A percentile compares a stretch with the other conserved stretches of the same genome.
Evolutionary conservation across 108 stramenopile genomes (phyloP).

Genomic region (Schizochytrium sp.): DNA sequence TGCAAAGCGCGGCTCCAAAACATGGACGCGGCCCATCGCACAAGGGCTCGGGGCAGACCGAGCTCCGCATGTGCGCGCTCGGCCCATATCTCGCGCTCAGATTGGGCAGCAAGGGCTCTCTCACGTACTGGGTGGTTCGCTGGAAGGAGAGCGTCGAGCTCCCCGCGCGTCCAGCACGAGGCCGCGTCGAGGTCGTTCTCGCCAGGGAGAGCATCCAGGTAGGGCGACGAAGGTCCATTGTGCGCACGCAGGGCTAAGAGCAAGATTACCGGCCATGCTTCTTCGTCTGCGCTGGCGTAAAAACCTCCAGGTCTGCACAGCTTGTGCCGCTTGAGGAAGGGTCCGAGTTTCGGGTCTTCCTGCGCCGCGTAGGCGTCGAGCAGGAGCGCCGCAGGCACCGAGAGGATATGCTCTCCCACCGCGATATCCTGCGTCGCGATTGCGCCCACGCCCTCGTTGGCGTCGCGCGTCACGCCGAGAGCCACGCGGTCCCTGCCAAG

Average conservation of each 20-base stretch:
- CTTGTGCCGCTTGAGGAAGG: background rate
- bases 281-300: background rate
- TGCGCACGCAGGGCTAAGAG: background rate
- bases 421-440: background rate
- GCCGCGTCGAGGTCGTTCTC: background rate
- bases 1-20: background rate
- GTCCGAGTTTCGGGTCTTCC: background rate
- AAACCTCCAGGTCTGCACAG: background rate
- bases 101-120: background rate
- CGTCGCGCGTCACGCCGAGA: background rate
- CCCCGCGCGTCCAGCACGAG: background rate
- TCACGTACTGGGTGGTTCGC: background rate
- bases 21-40: background rate
- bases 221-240: background rate
- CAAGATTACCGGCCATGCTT: background rate
- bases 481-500: too few relatives aligned
- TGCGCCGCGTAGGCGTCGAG: background rate
- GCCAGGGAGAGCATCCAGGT: background rate
- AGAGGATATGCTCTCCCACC: background rate
- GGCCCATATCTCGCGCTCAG: background rate
- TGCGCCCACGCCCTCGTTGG: background rate
- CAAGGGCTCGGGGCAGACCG: background rate
- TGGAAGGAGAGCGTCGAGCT: background rate
- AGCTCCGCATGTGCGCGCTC: background rate
- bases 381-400: background rate